Conservation (phyloP, 2,329 filamentous ascomycete genomes). For the Colletotrichum cereale region DNA sequence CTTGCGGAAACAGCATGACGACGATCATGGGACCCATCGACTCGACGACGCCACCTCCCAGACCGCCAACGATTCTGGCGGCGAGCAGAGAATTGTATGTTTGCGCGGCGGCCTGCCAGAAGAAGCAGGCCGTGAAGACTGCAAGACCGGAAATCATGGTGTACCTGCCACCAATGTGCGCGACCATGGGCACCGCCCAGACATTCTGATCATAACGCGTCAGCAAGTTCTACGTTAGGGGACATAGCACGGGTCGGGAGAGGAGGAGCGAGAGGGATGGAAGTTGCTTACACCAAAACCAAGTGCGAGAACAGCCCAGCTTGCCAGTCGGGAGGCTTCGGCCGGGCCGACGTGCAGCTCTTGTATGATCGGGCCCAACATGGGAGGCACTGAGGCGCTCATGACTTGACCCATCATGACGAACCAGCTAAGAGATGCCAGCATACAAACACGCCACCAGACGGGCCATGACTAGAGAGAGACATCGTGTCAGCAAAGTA, state of each 20-base stretch:
- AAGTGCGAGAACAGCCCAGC: background rate
- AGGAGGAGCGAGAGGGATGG: background rate
- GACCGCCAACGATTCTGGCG: background rate
- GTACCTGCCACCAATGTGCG: background rate
- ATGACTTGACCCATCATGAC: constrained; percentile 15
- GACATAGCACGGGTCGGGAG: too few relatives aligned
- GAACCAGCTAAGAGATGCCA: constrained; percentile 14
- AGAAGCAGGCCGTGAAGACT: background rate
- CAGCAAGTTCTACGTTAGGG: background rate
- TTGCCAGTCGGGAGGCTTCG: background rate
- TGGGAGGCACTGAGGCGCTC: constrained; percentile 12
- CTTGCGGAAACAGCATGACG: constrained; percentile 2
- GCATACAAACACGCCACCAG: constrained; percentile 11
- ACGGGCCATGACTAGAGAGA: constrained; percentile 2
- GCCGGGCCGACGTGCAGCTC: background rate
- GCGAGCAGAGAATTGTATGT: background rate
- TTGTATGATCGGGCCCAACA: constrained; percentile 7
- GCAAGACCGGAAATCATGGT: background rate
- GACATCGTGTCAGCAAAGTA: background rate
- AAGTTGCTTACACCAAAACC: background rate
- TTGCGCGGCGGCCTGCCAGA: background rate
- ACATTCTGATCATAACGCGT: background rate
- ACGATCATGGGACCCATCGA: constrained; percentile 9
- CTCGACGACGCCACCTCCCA: background rate
- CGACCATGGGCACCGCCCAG: background rate